A percentile compares a stretch with the other conserved stretches of the same genome.
These are phyloP conservation scores for Russula sp. DNA, from an alignment of 768 basidiomycete species.

Conservation along the genomic window DNA sequence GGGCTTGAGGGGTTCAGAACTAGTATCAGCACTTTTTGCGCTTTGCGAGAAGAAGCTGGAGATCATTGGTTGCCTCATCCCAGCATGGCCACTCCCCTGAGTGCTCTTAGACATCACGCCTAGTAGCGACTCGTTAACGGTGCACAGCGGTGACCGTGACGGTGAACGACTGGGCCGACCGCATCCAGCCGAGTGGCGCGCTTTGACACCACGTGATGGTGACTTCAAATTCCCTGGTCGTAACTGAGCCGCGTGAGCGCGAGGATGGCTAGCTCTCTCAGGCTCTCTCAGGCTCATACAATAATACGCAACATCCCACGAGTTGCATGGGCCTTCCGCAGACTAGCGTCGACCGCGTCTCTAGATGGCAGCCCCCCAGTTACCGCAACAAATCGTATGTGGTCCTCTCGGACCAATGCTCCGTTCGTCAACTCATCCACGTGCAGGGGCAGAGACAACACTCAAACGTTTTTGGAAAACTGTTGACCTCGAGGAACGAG, in stretches of 20 bases:
- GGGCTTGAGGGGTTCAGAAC: background rate
- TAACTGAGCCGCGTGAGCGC: no score
- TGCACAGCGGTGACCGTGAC: no score
- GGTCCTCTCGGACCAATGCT: background rate
- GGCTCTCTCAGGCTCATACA: background rate
- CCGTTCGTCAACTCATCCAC: conserved; percentile 1
- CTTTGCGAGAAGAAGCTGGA: conserved; percentile 20
- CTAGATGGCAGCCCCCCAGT: conserved; percentile 39
- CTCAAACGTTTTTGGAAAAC: conserved; percentile 92
- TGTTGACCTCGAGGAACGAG: conserved; percentile 65
- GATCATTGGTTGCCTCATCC: conserved; percentile 22
- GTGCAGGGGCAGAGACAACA: conserved; percentile 76
- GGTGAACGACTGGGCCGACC: background rate
- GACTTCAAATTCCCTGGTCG: background rate
- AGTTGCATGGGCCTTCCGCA: background rate
- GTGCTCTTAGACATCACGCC: background rate
- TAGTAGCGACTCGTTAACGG: background rate
- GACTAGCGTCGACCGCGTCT: conserved; percentile 1
- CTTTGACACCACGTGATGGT: background rate
- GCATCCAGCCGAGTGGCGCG: background rate
- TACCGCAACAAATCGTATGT: conserved; percentile 63
- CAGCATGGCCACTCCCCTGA: background rate
- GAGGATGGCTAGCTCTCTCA: background rate
- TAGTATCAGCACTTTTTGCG: background rate
- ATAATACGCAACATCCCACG: background rate